Conservation (phyloP, 179 eudicot genomes). For the Beta lomatogona region DNA sequence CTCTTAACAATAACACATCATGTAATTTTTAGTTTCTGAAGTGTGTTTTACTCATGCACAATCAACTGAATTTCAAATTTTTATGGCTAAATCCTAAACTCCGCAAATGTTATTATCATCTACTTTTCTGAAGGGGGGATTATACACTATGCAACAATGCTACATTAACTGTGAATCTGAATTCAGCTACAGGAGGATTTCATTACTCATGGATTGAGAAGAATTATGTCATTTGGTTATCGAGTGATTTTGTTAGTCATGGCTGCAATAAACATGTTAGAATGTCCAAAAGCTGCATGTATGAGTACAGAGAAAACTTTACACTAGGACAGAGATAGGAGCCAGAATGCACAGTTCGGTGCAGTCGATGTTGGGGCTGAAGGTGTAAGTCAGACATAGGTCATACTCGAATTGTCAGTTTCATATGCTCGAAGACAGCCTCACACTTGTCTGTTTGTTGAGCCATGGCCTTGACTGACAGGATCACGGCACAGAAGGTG, state of each 20-base stretch:
- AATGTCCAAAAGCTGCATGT: no score
- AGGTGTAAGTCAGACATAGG: slow-evolving; percentile 29
- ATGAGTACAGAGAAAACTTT: background rate
- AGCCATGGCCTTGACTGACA: slow-evolving; percentile 19
- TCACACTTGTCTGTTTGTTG: slow-evolving; percentile 18
- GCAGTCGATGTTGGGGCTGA: slow-evolving; percentile 36
- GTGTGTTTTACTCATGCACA: no score
- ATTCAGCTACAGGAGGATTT: background rate
- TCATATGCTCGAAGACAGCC: slow-evolving; percentile 29
- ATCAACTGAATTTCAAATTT: background rate
- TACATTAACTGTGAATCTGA: no score
- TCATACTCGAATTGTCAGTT: slow-evolving; percentile 24
- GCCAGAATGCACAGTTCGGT: slow-evolving; percentile 18
- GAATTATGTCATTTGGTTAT: background rate
- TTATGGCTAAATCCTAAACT: background rate
- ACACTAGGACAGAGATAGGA: background rate
- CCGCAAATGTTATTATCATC: no score
- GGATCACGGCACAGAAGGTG: slow-evolving; percentile 20
- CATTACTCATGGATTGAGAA: background rate
- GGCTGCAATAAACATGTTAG: no score
- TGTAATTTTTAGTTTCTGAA: no score
- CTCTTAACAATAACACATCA: background rate
- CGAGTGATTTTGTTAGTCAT: no score
- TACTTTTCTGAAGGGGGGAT: no score
- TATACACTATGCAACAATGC: no score